Evolutionary conservation across 345 rosid species (phyloP), one percentile per base, ranked within the genome.

Genomic region (Alliaria petiolata): DNA sequence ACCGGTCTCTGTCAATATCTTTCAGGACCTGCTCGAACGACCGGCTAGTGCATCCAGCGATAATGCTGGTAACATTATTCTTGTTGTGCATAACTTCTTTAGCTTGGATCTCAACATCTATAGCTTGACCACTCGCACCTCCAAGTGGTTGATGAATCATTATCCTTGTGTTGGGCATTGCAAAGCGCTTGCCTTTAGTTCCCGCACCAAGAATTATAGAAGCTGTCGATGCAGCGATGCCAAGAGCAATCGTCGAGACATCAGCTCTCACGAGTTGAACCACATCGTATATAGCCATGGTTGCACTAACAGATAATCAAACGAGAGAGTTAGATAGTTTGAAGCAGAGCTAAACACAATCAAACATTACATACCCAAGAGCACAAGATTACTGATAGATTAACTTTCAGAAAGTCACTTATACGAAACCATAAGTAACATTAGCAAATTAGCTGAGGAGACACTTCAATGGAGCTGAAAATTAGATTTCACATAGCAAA

Each of bases 111-210:
- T 88, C 98, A 20, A 89, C 99, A 66, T 88, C 90, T 16, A 81
- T 80, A 39, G 88, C 95, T 74, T 88, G 90, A 63, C 99, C 99
- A 40, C 96, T 88, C 33, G 91, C 93, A 44, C 95, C 97, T 70
- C 99, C 98, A 51, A 85, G 84, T 0, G 99, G 99, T 46, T 89
- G 99, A 78, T 91, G 96, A 53, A 95, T 84, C 99, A 95, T 95
- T 67, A 95, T 85, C 69, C 98, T 84, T 0, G 99, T 75, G 70
- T 91, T 91, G 65, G 99, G 98, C 99, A 95, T 95, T 0, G 98
- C 92, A 65, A 89, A 77, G 25, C 98, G 96, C 84, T 95, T 95
- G 44, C 99, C 99, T 79, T 88, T 91, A 42, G 92, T 80, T 7
- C 99, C 99, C 34, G 93, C 97, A 42, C 96, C 98, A 52, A 95